Base-by-base conservation (phyloP, 306 rosid genomes). In the Glycine tomentella region DNA sequence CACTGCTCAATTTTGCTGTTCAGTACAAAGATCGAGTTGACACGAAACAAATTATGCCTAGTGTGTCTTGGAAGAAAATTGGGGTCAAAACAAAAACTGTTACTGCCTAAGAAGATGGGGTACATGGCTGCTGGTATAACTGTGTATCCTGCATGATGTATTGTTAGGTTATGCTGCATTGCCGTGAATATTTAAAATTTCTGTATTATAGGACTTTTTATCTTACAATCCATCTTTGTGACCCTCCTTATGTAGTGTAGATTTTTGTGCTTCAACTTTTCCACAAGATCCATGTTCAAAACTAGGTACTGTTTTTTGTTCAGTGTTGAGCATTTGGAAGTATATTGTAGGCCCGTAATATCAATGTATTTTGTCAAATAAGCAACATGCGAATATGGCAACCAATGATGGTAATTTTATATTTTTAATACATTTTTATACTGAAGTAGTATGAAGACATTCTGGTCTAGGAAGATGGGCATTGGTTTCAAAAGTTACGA, bases 21-120 rank as follows among this genome's bases (percentile, higher is more conserved):
- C 78, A 82, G 88, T 89, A 88, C 79, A 86, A 93, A 89, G 95
- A 88, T 79, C 96, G 98, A 3, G 92, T 95, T 2, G 98, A 95
- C 89, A 85, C 80, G 1, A 93, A 91, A 86, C 99, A 93, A 86
- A 95, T 95, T 40, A 93, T 95, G 99, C 99, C 99, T 6, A 90
- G 89, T 79, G 96, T 95, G 73, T 93, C 98, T 7, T 95, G 99
- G 99, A 89, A 84, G 84, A 91, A 91, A 80, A 83, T 87, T 11
- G 97, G 97, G 46, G 97, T 63, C 65, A 95, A 90, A 77, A 88
- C 94, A 9, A 93, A 75, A 80, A 95, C 98, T 80, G 78, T 91
- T 51, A 25, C 85, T 7, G 85, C 93, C 46, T 90, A 90, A 87
- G 53, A 59, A 65, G 42, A 3, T 5, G 42, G 36, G 48, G 49